These are phyloP conservation scores for Apiospora malaysiana DNA, from an alignment of 2,329 filamentous ascomycete genomes.

Conservation along the genomic window DNA sequence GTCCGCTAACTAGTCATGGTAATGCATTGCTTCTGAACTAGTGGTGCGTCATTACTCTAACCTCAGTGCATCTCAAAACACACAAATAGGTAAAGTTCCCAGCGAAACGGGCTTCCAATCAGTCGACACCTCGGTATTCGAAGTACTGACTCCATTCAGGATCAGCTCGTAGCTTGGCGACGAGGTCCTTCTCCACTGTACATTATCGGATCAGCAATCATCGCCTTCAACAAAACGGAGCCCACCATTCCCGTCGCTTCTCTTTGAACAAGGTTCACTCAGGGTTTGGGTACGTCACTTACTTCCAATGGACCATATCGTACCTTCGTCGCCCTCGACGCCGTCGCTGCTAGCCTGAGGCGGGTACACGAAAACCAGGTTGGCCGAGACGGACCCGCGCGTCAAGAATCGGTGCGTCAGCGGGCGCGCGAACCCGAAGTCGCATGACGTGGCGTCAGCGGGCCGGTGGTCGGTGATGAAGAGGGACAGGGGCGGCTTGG, in stretches of 20 bases:
- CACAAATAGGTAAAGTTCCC: neutral
- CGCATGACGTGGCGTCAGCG: constrained; percentile 25
- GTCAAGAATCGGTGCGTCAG: constrained; percentile 26
- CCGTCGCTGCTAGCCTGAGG: constrained; percentile 21
- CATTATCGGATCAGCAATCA: neutral
- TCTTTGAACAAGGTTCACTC: no score
- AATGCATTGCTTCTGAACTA: neutral
- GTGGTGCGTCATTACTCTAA: neutral
- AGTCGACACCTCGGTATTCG: constrained; percentile 31
- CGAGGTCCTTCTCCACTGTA: constrained; percentile 28
- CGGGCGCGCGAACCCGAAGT: constrained; percentile 31
- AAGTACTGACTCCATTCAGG: constrained; percentile 31
- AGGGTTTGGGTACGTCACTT: neutral
- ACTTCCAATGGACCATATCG: constrained; percentile 27
- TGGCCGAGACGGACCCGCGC: constrained; percentile 26
- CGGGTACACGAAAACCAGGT: constrained; percentile 29
- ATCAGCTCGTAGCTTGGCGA: constrained; percentile 27
- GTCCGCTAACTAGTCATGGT: neutral
- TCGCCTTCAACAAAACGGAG: neutral
- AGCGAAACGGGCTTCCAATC: neutral
- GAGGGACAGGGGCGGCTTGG: constrained; percentile 24
- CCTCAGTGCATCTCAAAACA: neutral
- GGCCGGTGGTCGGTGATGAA: constrained; percentile 31
- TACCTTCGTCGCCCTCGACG: constrained; percentile 28
- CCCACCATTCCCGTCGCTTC: neutral